These are phyloP conservation scores for Elsinoe arachidis DNA, from an alignment of 2,329 filamentous ascomycete genomes.

Conservation along the genomic window DNA sequence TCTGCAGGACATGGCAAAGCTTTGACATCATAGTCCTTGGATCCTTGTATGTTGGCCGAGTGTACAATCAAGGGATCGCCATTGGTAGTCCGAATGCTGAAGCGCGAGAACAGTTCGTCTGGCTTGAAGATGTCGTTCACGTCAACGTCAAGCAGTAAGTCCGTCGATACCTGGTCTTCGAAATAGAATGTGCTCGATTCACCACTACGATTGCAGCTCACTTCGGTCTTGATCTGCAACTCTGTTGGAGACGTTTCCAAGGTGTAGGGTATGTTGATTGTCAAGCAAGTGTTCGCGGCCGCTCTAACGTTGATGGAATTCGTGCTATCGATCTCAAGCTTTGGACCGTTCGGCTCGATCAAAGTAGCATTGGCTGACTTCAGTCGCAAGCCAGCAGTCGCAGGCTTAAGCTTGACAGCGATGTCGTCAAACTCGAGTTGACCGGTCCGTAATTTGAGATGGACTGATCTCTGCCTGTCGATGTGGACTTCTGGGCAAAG, in stretches of 20 bases:
- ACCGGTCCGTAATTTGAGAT: constrained; percentile 63
- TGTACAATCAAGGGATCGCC: constrained; percentile 66
- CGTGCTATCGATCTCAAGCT: constrained; percentile 38
- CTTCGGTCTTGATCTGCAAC: constrained; percentile 34
- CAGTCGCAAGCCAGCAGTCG: constrained; percentile 52
- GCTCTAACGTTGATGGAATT: constrained; percentile 34
- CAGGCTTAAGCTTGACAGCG: constrained; percentile 46
- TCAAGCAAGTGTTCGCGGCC: background rate
- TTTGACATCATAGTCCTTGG: constrained; percentile 58
- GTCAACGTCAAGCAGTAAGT: constrained; percentile 82
- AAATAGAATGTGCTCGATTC: constrained; percentile 41
- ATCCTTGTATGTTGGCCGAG: constrained; percentile 60
- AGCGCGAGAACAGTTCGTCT: constrained; percentile 71
- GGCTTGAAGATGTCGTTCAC: constrained; percentile 95
- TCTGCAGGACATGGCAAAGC: constrained; percentile 41
- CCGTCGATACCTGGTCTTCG: constrained; percentile 57
- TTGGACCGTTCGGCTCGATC: constrained; percentile 33
- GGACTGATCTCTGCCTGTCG: constrained; percentile 67
- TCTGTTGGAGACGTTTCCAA: constrained; percentile 3
- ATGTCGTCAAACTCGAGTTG: constrained; percentile 56
- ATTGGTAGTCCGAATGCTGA: constrained; percentile 78
- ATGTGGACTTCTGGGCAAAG: constrained; percentile 67
- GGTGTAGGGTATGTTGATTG: constrained; percentile 5
- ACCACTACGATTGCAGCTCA: constrained; percentile 58
- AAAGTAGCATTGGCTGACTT: constrained; percentile 43